These are phyloP conservation scores for Lipomyces anomalus DNA, from an alignment of 805 yeast genomes.

Conservation along the genomic window DNA sequence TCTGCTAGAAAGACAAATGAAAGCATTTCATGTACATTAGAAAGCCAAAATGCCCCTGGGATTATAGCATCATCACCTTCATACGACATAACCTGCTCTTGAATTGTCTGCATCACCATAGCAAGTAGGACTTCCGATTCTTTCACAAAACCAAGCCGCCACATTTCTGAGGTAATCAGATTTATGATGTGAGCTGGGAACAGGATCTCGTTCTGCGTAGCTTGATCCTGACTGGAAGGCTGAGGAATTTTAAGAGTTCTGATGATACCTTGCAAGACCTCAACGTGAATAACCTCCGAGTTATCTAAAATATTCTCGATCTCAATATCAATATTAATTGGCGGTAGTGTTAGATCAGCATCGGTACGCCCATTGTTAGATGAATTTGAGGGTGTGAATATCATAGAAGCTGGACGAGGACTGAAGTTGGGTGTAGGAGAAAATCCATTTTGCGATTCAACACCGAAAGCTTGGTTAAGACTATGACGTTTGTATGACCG, in stretches of 20 bases:
- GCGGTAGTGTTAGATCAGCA: background rate
- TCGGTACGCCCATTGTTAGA: background rate
- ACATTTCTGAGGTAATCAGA: slow-evolving; percentile 90
- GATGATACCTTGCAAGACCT: slow-evolving; percentile 79
- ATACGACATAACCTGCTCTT: slow-evolving; percentile 68
- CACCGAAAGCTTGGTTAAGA: slow-evolving; percentile 24
- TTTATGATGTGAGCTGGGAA: slow-evolving; percentile 95
- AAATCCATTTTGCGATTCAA: slow-evolving; percentile 1
- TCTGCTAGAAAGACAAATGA: slow-evolving; percentile 94
- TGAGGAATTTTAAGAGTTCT: slow-evolving; percentile 81
- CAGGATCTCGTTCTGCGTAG: slow-evolving; percentile 81
- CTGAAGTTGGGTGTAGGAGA: slow-evolving; percentile 22
- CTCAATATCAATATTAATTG: slow-evolving; percentile 28
- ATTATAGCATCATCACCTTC: slow-evolving; percentile 83
- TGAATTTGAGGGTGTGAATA: background rate
- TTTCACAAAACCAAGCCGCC: slow-evolving; percentile 90
- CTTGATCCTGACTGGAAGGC: slow-evolving; percentile 75
- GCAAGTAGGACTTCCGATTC: slow-evolving; percentile 90
- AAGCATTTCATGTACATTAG: slow-evolving; percentile 90
- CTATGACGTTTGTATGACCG: slow-evolving; percentile 27
- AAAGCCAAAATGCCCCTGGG: slow-evolving; percentile 95
- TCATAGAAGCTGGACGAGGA: slow-evolving; percentile 28
- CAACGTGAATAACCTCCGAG: slow-evolving; percentile 53
- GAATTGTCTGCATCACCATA: slow-evolving; percentile 80
- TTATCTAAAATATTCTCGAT: slow-evolving; percentile 33